Base-by-base conservation (phyloP, 768 basidiomycete species). In the Dioszegia aurantiaca region DNA sequence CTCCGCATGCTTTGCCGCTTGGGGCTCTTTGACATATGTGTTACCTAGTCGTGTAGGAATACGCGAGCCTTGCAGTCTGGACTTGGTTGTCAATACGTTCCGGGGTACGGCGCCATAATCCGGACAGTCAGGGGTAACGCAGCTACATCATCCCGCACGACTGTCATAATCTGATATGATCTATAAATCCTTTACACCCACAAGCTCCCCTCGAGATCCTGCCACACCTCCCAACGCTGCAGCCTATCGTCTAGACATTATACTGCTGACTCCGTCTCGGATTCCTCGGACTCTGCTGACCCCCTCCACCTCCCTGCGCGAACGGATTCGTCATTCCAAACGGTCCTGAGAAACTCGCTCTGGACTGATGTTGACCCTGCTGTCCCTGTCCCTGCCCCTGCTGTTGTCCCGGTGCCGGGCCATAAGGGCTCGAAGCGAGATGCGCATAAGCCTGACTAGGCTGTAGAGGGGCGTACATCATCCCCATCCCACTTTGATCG, bases 381-480 rank as follows among this genome's bases (percentile, higher is more conserved):
- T 33, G 33, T 14, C 14, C 8, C 33, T 33, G 51, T 23, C 39
- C 17, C 24, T 10, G 10, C 51, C 30, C 16, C 16, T 39, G 14
- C 45, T 41, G 16, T 19, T 28, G 17, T 24, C 17, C 4, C 55
- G 62, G 30, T 44, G 24, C 28, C 52, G 54, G n/a, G 19, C 48
- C 49, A 14, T 28, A 30, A 16, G 27, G 43, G 27, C 47, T 31
- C 5, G 47, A 33, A 6, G 8, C 33, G 33, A 33, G 31, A 31
- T 61, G 27, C 9, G 19, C 47, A 44, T 43, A 43, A 17, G 40
- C 46, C 46, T 47, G 40, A 55, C 27, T 55, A 26, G 70, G 66
- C 42, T 72, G 70, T 26, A 72, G 47, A 6, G 70, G 64, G 1
- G 70, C 69, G 58, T 69, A 72, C 64, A 72, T 63, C 63, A 68